Evolutionary conservation across 2,329 filamentous ascomycete species (phyloP), one percentile per base, ranked within the genome.

Genomic region (Nemania sp.): DNA sequence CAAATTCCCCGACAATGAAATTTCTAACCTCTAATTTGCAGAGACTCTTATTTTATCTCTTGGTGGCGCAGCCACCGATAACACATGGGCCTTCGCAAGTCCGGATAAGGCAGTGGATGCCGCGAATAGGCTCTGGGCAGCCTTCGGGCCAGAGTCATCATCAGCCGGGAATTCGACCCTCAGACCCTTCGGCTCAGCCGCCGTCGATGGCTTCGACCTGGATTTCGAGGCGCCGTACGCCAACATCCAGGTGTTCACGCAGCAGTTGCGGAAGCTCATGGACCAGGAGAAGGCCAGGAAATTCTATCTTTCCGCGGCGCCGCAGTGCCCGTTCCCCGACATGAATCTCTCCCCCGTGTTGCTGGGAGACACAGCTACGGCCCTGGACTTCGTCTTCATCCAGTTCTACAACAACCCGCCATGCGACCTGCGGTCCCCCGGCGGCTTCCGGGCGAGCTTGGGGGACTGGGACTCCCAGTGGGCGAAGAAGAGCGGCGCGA

Each of bases 171-270:
- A 32, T 15, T 74, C 72, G 1, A 77, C 77, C 10, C 78, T 83
- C 50, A 84, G 90, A 7, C 90, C 89, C 1, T 92, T 92, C 69
- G 87, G 87, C 54, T 74, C 76, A n/a, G 84, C 86, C 4, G 78
- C 84, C 2, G 76, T 92, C 37, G 88, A 92, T 71, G 90, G 90
- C 4, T 91, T 92, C 72, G 89, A 92, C 74, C 85, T 92, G 63
- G 89, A 92, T 72, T 87, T 91, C 62, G 89, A 92, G 75, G 78
- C 83, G 4, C 73, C 75, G 2, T 81, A 83, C 12, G 73, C 74
- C 43, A 87, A 90, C 75, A 84, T 88, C 75, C 79, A 78, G 0
- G 74, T 82, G 0, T 89, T 91, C 66, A 87, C 81, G 1, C 77
- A 80, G 40, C 78, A 80, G 54, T 79, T 90, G 9, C 83, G 86